Conservation (phyloP, 352 stramenopile species). For the Pythium diclinum region DNA sequence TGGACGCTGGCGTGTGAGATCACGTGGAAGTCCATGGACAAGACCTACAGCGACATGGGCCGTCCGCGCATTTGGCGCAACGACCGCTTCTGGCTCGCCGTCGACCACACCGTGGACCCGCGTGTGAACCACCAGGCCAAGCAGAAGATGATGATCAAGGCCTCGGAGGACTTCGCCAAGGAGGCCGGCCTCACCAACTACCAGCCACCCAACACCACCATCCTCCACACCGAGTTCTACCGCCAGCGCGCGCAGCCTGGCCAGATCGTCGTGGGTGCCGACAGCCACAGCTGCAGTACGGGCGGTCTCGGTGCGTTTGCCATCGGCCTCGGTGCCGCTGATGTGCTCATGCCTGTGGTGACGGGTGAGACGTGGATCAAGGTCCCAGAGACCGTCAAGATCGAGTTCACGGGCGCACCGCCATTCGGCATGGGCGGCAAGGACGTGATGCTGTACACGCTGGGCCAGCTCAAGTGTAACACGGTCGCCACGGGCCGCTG, state of each 20-base stretch:
- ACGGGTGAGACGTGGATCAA: conserved; percentile 88
- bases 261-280: conserved; percentile 80
- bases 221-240: conserved; percentile 87
- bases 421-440: conserved; percentile 78
- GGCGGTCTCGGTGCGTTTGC: conserved; percentile 77
- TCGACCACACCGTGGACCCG: conserved; percentile 84
- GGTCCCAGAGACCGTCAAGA: conserved; percentile 82
- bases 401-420: conserved; percentile 72
- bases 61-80: conserved; percentile 81
- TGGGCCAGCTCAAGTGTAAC: conserved; percentile 85
- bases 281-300: conserved; percentile 78
- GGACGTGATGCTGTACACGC: conserved; percentile 85
- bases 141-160: conserved; percentile 89
- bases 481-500: conserved; percentile 75
- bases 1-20: conserved; percentile 85
- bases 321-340: conserved; percentile 68
- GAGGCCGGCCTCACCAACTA: conserved; percentile 80
- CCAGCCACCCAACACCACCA: conserved; percentile 83
- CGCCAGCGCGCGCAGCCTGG: conserved; percentile 77
- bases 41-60: conserved; percentile 85
- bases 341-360: conserved; percentile 83
- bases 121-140: conserved; percentile 78
- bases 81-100: conserved; percentile 84
- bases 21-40: conserved; percentile 90
- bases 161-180: conserved; percentile 75